A percentile compares a stretch with the other conserved stretches of the same genome.
Evolutionary conservation across 495 filamentous ascomycete species (phyloP).

Genomic region (Neurospora sp.): DNA sequence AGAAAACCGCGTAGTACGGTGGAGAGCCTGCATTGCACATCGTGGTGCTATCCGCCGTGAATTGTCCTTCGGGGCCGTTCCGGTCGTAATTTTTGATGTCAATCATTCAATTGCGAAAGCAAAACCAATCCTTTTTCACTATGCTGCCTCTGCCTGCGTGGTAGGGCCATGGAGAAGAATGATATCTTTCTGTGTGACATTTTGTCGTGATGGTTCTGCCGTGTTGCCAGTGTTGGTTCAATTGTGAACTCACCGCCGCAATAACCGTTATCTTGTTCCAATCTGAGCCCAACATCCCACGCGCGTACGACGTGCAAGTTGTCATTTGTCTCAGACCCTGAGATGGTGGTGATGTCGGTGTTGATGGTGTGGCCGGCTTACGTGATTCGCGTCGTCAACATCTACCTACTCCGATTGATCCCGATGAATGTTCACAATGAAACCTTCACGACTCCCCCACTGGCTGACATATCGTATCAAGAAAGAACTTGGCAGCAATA

Average conservation of each 20-base stretch:
- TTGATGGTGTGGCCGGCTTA: background rate
- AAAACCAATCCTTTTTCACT: constrained; percentile 18
- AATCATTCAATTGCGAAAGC: background rate
- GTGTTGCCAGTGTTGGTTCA: background rate
- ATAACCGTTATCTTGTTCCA: background rate
- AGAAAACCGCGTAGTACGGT: constrained; percentile 14
- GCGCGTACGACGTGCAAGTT: background rate
- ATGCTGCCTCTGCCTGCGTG: constrained; percentile 7
- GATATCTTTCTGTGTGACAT: background rate
- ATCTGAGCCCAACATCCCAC: background rate
- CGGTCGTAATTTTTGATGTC: constrained; percentile 29
- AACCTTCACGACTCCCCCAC: background rate
- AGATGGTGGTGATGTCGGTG: background rate
- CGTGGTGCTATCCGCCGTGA: constrained; percentile 20
- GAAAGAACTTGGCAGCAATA: background rate
- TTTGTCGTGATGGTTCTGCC: background rate
- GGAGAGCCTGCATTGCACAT: constrained; percentile 30
- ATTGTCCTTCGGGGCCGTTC: constrained; percentile 33
- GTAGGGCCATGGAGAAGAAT: constrained; percentile 22
- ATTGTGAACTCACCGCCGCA: background rate
- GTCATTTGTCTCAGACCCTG: background rate
- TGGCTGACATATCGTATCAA: background rate
- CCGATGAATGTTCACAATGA: background rate
- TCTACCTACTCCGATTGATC: background rate
- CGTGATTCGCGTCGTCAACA: background rate